Base-by-base conservation (phyloP, 768 basidiomycete species). In the Hydnum rufescens region DNA sequence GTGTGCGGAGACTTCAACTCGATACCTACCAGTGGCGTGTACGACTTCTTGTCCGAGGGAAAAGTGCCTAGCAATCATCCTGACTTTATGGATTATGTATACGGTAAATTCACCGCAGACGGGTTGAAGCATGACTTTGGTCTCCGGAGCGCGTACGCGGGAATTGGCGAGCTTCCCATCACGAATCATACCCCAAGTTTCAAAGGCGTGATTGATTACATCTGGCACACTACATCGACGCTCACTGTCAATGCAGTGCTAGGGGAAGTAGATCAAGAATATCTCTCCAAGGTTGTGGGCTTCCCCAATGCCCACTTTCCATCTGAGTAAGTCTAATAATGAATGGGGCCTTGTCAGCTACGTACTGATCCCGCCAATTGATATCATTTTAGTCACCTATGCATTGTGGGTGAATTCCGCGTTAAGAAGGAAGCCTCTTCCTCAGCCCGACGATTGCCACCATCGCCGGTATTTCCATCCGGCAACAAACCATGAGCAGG, bases 1-100 rank as follows among this genome's bases (percentile, higher is more conserved):
- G 70, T 96, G 54, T 85, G 83, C 59, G 89, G 90, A n/a, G 95
- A 99, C 67, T 90, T 82, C 70, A 99, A 99, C 70, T 93, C 89
- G 48, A 67, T 80, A 2, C 83, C 87, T 1, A 68, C 70, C 5
- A 88, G 85, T 31, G 89, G 89, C 4, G 85, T 97, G 19, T 95
- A 86, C 69, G 87, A 97, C 59, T 90, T 83, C 70, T 65, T 97
- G 51, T 72, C 81, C 25, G 76, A 70, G 5, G 93, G 95, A 6
- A 63, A 65, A 5, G 68, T 82, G 3, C 67, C 80, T 2, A 69
- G 76, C 4, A 74, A 82, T 54, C 95, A 99, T 59, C 74, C 79
- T 5, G 95, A 99, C 64, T 97, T 96, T 65, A 76, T 93, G 78
- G 74, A 74, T 4, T 87, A 95, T 63, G 73, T 74, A 36, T 99